A percentile compares a stretch with the other conserved stretches of the same genome.
Conservation (phyloP, 2,329 filamentous ascomycete species). For the Purpureocillium lavendulum region DNA sequence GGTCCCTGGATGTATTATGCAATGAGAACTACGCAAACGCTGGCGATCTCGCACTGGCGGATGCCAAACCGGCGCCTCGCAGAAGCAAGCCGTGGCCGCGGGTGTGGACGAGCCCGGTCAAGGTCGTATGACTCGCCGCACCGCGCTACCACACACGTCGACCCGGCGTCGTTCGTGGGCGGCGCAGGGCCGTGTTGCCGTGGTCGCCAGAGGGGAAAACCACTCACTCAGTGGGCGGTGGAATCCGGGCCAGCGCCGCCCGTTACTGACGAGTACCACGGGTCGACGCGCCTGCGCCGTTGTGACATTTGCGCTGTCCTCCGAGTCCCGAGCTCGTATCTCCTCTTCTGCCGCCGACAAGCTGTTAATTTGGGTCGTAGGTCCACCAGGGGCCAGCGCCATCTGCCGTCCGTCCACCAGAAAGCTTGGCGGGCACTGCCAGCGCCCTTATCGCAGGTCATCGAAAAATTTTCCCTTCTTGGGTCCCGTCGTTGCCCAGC, state of each 20-base stretch:
- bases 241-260: background rate
- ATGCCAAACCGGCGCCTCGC: too few relatives aligned
- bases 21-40: too few relatives aligned
- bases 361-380: background rate
- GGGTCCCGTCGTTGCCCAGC: background rate
- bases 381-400: background rate
- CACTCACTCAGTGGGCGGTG: too few relatives aligned
- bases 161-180: too few relatives aligned
- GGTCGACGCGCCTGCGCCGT: background rate
- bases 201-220: too few relatives aligned
- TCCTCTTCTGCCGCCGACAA: background rate
- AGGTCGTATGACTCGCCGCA: background rate
- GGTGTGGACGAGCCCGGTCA: background rate
- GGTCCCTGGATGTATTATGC: background rate
- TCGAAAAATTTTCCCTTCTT: slow-evolving; percentile 1
- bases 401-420: background rate
- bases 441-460: background rate
- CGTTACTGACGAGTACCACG: background rate
- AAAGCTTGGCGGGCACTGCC: background rate
- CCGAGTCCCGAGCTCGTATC: background rate
- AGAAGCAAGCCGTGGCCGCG: too few relatives aligned
- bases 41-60: too few relatives aligned
- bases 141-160: background rate
- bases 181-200: too few relatives aligned
- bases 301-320: background rate